Percentiles rank a stretch among this genome's conserved stretches.
phyloP scores from a whole-genome alignment of 139 green algal genomes.

The Closterium sp. region DNA sequence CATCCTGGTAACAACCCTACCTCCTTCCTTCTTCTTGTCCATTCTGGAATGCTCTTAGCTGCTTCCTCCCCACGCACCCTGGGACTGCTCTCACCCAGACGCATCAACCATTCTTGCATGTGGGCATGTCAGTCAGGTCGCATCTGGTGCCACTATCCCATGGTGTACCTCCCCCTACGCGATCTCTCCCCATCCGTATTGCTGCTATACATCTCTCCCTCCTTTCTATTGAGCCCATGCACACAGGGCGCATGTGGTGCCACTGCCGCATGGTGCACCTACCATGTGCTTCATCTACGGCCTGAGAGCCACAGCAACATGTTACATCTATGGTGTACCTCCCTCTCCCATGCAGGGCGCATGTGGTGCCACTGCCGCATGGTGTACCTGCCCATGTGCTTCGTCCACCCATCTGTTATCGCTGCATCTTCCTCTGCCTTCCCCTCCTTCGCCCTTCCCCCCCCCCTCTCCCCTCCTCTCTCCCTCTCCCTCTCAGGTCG shows the following conservation, averaged over 20 bases:
- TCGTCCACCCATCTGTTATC: no score
- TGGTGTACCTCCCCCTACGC: neutral
- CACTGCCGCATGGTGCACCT: slow-evolving; percentile 99
- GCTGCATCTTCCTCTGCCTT: neutral
- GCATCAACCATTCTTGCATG: neutral
- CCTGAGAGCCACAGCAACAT: slow-evolving; percentile 41
- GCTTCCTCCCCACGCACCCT: slow-evolving; percentile 21
- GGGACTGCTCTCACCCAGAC: neutral
- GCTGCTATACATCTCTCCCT: neutral
- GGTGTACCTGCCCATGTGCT: neutral
- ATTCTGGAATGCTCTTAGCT: slow-evolving; percentile 93
- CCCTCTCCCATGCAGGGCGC: neutral
- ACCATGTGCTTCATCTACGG: slow-evolving; percentile 97
- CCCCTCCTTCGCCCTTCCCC: neutral
- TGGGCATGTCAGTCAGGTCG: neutral
- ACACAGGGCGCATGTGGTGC: slow-evolving; percentile 95
- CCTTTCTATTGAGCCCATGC: no score
- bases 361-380: neutral
- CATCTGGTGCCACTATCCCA: neutral
- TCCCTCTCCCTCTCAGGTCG: slow-evolving; percentile 65
- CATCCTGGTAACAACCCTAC: slow-evolving; percentile 90
- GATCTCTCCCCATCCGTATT: no score
- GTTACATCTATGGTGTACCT: neutral
- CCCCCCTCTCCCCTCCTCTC: neutral
- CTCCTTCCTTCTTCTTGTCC: slow-evolving; percentile 97